Evolutionary conservation across 208 protist genomes (phyloP).

Genomic region (Trypanosoma rangeli): DNA sequence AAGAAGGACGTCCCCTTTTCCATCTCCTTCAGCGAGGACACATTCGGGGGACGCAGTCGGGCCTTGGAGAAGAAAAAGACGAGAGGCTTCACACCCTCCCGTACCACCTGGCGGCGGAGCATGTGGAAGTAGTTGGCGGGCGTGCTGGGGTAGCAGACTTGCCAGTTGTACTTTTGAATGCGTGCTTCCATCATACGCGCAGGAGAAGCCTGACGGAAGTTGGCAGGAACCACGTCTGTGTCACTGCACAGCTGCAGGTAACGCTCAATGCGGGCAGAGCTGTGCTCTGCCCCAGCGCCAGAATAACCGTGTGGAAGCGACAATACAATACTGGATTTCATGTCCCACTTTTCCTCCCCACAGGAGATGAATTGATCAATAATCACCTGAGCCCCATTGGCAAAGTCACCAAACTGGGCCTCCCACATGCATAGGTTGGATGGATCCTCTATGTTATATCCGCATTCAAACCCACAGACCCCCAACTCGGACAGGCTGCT

Average conservation of each 20-base stretch:
- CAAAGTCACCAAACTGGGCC: constrained; percentile 99
- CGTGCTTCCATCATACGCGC: constrained; percentile 66
- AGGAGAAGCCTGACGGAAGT: constrained; percentile 72
- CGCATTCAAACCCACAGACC: constrained; percentile 97
- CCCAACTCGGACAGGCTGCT: constrained; percentile 96
- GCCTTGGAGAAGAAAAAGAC: constrained; percentile 95
- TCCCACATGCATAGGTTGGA: constrained; percentile 98
- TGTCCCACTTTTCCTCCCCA: constrained; percentile 97
- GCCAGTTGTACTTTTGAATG: constrained; percentile 87
- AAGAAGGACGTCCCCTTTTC: constrained; percentile 65
- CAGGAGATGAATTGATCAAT: constrained; percentile 96
- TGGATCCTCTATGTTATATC: constrained; percentile 95
- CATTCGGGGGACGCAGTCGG: constrained; percentile 88
- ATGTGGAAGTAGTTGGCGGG: constrained; percentile 99
- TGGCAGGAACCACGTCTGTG: constrained; percentile 63
- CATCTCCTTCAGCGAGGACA: constrained; percentile 84
- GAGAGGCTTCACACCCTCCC: constrained; percentile 98
- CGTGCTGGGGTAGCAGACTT: constrained; percentile 96
- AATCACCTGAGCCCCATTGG: constrained; percentile 98
- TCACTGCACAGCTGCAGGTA: constrained; percentile 97
- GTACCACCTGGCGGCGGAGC: constrained; percentile 95
- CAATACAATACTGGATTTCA: constrained; percentile 92
- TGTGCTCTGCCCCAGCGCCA: constrained; percentile 98
- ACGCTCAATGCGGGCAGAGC: constrained; percentile 95
- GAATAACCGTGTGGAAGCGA: constrained; percentile 99